Percentiles rank a stretch among this genome's conserved stretches.
Evolutionary conservation across 2,329 filamentous ascomycete genomes (phyloP).

Genomic region (Alternaria solani): DNA sequence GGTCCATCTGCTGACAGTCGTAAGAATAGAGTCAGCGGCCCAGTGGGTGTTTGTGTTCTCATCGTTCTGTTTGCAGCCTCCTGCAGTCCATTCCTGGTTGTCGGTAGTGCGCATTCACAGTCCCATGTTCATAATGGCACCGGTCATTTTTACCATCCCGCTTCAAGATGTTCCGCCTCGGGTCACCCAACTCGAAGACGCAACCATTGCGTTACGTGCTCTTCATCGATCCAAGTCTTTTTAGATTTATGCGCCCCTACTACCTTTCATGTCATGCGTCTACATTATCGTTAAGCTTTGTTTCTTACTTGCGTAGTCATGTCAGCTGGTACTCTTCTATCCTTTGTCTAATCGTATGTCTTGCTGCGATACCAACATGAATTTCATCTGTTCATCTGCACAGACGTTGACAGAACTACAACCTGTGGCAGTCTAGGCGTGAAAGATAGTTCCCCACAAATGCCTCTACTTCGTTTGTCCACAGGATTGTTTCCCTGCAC

Average conservation of each 20-base stretch:
- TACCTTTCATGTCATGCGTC: not conserved
- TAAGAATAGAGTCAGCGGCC: not conserved
- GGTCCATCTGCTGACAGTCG: not conserved
- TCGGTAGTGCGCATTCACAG: not conserved
- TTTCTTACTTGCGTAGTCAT: not conserved
- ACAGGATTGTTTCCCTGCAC: too few relatives aligned
- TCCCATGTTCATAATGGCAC: not conserved
- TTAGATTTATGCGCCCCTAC: not conserved
- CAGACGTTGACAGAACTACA: not conserved
- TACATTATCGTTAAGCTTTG: not conserved
- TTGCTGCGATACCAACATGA: not conserved
- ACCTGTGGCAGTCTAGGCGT: not conserved
- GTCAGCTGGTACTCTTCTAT: not conserved
- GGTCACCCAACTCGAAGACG: not conserved
- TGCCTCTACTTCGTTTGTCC: too few relatives aligned
- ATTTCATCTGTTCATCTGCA: not conserved
- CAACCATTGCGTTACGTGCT: not conserved
- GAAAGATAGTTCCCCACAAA: not conserved
- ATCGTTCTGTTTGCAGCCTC: not conserved
- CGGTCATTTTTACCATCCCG: not conserved
- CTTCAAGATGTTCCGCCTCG: not conserved
- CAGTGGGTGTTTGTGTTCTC: not conserved
- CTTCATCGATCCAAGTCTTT: not conserved
- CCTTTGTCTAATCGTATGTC: not conserved
- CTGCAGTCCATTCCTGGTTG: not conserved